Evolutionary conservation across 495 filamentous ascomycete genomes (phyloP), one percentile per base, ranked within the genome.

Genomic region (Aspergillus funiculosus): DNA sequence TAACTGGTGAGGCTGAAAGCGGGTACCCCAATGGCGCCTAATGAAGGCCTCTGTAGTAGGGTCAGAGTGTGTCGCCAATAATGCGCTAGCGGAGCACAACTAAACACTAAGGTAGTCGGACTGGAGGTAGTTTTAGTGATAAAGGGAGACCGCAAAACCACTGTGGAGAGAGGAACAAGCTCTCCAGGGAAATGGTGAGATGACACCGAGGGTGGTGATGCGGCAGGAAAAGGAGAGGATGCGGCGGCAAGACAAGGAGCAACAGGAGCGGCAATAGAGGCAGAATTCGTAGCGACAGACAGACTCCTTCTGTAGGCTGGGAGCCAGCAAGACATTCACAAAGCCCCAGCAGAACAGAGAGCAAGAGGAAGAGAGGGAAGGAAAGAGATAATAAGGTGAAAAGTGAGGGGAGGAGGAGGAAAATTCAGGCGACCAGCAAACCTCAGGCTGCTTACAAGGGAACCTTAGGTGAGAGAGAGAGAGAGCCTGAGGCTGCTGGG

Each of bases 291-390:
- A 50, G 55, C 52, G 43, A 60, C 56, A 50, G 51, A 51, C 24
- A 59, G 44, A 55, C 58, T 56, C 60, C 57, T 63, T 66, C 55
- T 60, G 55, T 53, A 60, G 32, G 35, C 31, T 42, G 19, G 39
- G 15, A 53, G 43, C 53, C 56, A 59, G 56, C 44, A 50, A 57
- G 53, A 60, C 63, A 66, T 66, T 52, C 63, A 66, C 59, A 42
- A 48, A 27, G 21, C 42, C 48, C 42, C 48, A 53, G 47, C 10
- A 8, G 20, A 28, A 46, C 14, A 49, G 26, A 44, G 18, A 34
- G 31, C 20, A 20, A 31, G 18, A 42, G 22, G 29, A 52, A 45
- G 39, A 60, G 45, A 39, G 32, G 31, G 22, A 31, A 28, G 20
- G 28, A 44, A 29, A 36, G 39, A 46, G 40, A 18, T 17, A 43